Conservation (phyloP, 2,329 filamentous ascomycete species). For the Drechmeria coniospora region DNA sequence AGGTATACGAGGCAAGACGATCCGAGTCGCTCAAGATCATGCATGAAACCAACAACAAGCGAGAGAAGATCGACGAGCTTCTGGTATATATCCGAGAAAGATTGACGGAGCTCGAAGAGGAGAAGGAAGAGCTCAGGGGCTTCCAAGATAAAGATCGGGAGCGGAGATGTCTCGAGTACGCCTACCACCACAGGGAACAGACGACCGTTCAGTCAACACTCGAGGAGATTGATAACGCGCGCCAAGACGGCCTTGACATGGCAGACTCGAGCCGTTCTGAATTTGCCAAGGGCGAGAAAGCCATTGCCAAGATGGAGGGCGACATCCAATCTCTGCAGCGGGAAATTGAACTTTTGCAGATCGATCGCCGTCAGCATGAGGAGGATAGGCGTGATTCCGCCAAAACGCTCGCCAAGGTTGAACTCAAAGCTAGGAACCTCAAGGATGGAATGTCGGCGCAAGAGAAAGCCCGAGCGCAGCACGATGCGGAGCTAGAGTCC, state of each 20-base stretch:
- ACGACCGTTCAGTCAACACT: conserved; percentile 61
- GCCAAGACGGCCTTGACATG: conserved; percentile 69
- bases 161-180: conserved; percentile 82
- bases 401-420: conserved; percentile 66
- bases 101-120: conserved; percentile 78
- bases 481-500: conserved; percentile 54
- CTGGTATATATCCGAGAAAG: conserved; percentile 86
- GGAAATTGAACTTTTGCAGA: conserved; percentile 67
- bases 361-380: conserved; percentile 78
- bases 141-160: conserved; percentile 94
- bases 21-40: conserved; percentile 93
- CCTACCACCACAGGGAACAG: conserved; percentile 83
- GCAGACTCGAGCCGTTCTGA: conserved; percentile 66
- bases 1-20: conserved; percentile 87
- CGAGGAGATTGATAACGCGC: conserved; percentile 66
- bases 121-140: conserved; percentile 86
- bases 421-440: conserved; percentile 69
- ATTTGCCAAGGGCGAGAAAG: conserved; percentile 65
- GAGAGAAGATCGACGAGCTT: conserved; percentile 83
- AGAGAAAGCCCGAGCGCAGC: conserved; percentile 55
- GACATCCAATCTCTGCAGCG: conserved; percentile 69
- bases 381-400: conserved; percentile 75
- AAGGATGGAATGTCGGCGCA: conserved; percentile 69
- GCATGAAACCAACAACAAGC: conserved; percentile 89
- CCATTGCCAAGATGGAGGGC: conserved; percentile 59